Percentiles rank a stretch among this genome's conserved stretches.
Conservation (phyloP, 164 flowering plant genomes). For the Vitis vinifera region ASM3070453v1 NC_081818.1:26490501-26491000, state of each 20-base stretch:
- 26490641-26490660: conserved; percentile 12
- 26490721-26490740: too few relatives aligned
- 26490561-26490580: conserved; percentile 7
- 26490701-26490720: too few relatives aligned
- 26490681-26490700: too few relatives aligned
- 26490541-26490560: background rate
- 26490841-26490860: conserved; percentile 41
- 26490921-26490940: background rate
- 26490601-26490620: background rate
- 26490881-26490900: conserved; percentile 42
- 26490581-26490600: conserved; percentile 3
- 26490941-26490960: background rate
- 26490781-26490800: background rate
- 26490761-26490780: background rate
- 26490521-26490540: conserved; percentile 15
- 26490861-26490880: conserved; percentile 29
- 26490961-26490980: background rate
- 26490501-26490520: conserved; percentile 25
- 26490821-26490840: background rate
- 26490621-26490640: conserved; percentile 24
- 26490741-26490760: conserved; percentile 25
- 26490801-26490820: background rate
- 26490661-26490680: conserved; percentile 12
- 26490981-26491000: background rate
- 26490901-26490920: conserved; percentile 21